Evolutionary conservation across 208 protist genomes (phyloP), one percentile per base, ranked within the genome.

Genomic region (Leishmania guyanensis): DNA sequence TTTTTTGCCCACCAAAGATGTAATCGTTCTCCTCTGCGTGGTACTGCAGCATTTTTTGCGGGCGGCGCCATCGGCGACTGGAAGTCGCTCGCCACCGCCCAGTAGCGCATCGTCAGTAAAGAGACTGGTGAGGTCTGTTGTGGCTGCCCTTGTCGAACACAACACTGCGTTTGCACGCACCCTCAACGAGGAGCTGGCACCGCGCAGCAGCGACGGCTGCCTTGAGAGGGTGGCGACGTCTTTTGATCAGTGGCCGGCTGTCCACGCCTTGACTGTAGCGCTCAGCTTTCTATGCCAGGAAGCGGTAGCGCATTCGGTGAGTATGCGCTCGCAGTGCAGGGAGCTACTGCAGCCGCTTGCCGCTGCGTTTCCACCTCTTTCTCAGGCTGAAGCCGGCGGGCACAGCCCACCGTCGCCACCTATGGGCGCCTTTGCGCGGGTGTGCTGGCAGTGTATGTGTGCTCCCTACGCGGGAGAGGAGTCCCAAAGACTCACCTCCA

Each of bases 401-500:
- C 16, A 17, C 33, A 43, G 51, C 46, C 43, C 74, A 29, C 29
- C 29, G 46, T 65, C 56, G 43, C 60, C 51, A 54, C 64, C 75
- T 6, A 75, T 74, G 8, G 60, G 80, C 0, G 56, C 70, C 16
- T 84, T 82, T 22, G 62, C 75, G 46, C 74, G 48, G 20, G 84
- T 36, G 64, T 88, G 84, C 26, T 88, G 84, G 84, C 46, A 33
- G 29, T 88, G 84, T 75, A 53, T 88, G 78, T 86, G 83, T 54
- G 74, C 79, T 33, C 53, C 62, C 2, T 70, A 78, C 58, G 75
- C 26, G 2, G 58, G 2, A 16, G 80, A 84, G 64, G 86, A 84
- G 26, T 81, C 84, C 64, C 77, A 68, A 20, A 9, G 60, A 53
- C 86, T 89, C 26, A 84, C 81, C 54, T 54, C 74, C 33, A 71